Evolutionary conservation across 169 alveolate genomes (phyloP), one percentile per base, ranked within the genome.

Genomic region (Plasmodium relictum): DNA sequence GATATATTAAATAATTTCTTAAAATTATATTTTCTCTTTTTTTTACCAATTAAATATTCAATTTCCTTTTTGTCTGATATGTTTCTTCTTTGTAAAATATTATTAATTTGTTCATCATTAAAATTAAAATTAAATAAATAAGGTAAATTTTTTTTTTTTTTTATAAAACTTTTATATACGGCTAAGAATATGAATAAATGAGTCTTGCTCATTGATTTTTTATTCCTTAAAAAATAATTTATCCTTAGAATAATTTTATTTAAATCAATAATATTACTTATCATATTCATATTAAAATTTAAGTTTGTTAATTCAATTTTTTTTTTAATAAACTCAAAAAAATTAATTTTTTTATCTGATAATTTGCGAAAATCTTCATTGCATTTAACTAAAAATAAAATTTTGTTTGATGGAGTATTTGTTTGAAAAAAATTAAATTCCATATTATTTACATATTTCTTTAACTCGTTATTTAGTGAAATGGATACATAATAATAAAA

Each of bases 161-260:
- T 65, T 48, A 78, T 65, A 78, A 78, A 78, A 41, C 89, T 78
- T 69, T 78, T 78, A 63, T 63, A 78, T 31, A 65, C 71, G 14
- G 63, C 45, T n/a, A 78, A 58, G 26, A 78, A 78, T 22, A 78
- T 3, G 31, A 20, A 65, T 48, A 78, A 63, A 41, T 78, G 80
- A 42, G 63, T 78, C 0, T 74, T 26, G 0, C 6, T 0, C 0
- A 22, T 0, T 7, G 12, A 1, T 58, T 59, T 50, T 22, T 59
- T 44, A 16, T 73, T 56, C 31, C 12, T 26, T 18, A 73, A 63
- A 42, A 73, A 54, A 2, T 20, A 37, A 8, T 50, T 73, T 58
- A 73, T 73, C 50, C 72, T 39, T 9, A 58, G 22, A 5, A 16
- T 41, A 24, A 73, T 48, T 44, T 7, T 18, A 6, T 22, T 58